Base-by-base conservation (phyloP, 2,329 filamentous ascomycete species). In the Rhinocladiella similis region DNA sequence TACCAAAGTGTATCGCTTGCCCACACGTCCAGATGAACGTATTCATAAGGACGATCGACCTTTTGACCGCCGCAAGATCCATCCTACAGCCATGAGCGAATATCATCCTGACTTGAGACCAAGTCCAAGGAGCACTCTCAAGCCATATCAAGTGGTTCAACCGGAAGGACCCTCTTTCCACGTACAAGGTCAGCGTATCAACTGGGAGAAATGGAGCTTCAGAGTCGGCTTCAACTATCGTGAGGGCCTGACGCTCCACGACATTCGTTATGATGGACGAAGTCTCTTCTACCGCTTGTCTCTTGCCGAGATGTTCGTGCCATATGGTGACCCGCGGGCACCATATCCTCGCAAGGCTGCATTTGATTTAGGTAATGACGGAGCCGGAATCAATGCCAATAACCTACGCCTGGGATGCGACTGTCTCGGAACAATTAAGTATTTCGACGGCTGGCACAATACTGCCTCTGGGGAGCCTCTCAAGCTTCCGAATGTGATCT, bases 301-400 rank as follows among this genome's bases (percentile, higher is more conserved):
- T 59, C 78, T 87, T 54, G 83, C 82, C 59, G 87, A 90, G 69
- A 87, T 90, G 82, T 82, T 81, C 1, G 84, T 88, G 0, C 84
- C 84, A 0, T 90, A 89, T 62, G 84, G 76, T 4, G 86, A 89
- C 62, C 83, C 83, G 1, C 80, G 86, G 1, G 73, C 78, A 0
- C 86, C 86, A 0, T 88, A 82, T 67, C 83, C 86, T 52, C 80
- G 85, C 38, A 89, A 89, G 68, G 82, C 85, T 50, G 86, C 86
- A 1, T 89, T 90, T 65, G 86, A 89, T 63, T 81, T 89, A 56
- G 87, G 87, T 9, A 85, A 89, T 56, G 83, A 80, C 9, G 87
- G 86, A 4, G 82, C 84, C 22, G 87, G 87, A 1, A 79, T 82
- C 49, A 83, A 80, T 42, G 83, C 84, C n/a, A 90, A 90, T 66